Evolutionary conservation across 805 yeast species (phyloP).

Genomic region (Lachancea sp.): DNA sequence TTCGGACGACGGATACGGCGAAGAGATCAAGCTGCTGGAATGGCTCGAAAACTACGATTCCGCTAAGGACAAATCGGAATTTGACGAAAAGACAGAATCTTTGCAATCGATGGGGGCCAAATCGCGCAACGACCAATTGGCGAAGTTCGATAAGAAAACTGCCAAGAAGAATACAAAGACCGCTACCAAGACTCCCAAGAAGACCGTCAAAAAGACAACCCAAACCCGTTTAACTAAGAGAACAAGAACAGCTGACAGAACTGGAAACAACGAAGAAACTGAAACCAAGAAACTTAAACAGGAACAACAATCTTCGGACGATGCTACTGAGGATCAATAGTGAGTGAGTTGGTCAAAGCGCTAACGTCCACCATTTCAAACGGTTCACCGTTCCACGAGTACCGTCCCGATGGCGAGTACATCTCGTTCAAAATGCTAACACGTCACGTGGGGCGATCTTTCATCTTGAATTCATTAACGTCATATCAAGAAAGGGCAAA

Average conservation of each 20-base stretch:
- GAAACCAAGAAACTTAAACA: too few species aligned
- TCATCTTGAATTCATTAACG: neutral
- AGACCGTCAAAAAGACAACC: constrained; percentile 3
- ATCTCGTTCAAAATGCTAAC: neutral
- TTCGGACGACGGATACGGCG: constrained; percentile 66
- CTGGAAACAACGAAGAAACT: too few species aligned
- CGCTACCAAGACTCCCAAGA: neutral
- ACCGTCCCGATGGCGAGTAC: too few species aligned
- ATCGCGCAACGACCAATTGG: constrained; percentile 63
- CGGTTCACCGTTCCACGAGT: too few species aligned
- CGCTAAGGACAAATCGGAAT: constrained; percentile 46
- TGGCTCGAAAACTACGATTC: constrained; percentile 48
- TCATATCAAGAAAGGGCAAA: too few species aligned
- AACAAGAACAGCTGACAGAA: neutral
- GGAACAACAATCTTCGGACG: too few species aligned
- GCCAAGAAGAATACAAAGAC: constrained; percentile 15
- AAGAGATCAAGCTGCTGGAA: constrained; percentile 75
- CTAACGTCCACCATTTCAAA: too few species aligned
- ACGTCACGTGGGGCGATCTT: neutral
- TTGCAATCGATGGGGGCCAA: constrained; percentile 55
- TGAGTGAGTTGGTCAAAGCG: too few species aligned
- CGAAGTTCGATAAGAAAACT: constrained; percentile 47
- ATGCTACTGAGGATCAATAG: too few species aligned
- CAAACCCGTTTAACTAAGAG: constrained; percentile 18
- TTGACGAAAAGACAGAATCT: constrained; percentile 40